These are phyloP conservation scores for Mycena venus DNA, from an alignment of 768 basidiomycete genomes.

Conservation along the genomic window DNA sequence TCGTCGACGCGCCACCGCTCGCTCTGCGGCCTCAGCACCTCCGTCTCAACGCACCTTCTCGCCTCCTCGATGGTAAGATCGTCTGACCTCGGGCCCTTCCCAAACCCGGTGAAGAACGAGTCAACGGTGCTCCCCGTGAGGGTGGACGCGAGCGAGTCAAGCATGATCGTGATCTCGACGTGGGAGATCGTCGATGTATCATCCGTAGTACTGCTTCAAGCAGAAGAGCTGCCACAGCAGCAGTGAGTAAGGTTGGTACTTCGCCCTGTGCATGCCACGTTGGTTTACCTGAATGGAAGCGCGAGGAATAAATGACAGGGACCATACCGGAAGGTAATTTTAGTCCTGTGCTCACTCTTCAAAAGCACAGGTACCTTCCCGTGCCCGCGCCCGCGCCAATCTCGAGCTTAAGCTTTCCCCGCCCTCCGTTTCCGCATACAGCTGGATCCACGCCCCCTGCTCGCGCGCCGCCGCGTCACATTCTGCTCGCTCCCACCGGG, in stretches of 20 bases:
- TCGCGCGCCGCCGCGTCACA: slow-evolving; percentile 57
- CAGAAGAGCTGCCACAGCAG: slow-evolving; percentile 93
- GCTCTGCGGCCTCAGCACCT: slow-evolving; percentile 77
- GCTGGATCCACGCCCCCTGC: slow-evolving; percentile 48
- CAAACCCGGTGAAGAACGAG: slow-evolving; percentile 82
- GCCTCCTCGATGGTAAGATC: slow-evolving; percentile 85
- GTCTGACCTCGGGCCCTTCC: slow-evolving; percentile 73
- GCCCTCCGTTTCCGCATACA: slow-evolving; percentile 64
- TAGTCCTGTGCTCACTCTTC: slow-evolving; percentile 81
- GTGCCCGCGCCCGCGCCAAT: slow-evolving; percentile 48
- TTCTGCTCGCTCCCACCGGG: not conserved
- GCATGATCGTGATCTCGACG: slow-evolving; percentile 93
- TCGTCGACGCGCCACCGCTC: slow-evolving; percentile 79
- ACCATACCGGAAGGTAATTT: slow-evolving; percentile 74
- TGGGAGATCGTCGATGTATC: slow-evolving; percentile 81
- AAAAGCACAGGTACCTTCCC: slow-evolving; percentile 71
- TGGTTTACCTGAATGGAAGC: not conserved
- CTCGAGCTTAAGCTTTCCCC: slow-evolving; percentile 71
- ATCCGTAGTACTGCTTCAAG: slow-evolving; percentile 90
- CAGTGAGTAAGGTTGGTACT: slow-evolving; percentile 95
- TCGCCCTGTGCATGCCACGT: slow-evolving; percentile 69
- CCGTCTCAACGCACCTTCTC: slow-evolving; percentile 88
- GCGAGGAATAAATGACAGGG: not conserved
- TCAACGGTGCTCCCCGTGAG: slow-evolving; percentile 84
- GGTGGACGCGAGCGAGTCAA: slow-evolving; percentile 97